A percentile compares a stretch with the other conserved stretches of the same genome.
Conservation (phyloP, 495 filamentous ascomycete genomes). For the Jackrogersella minutella region DNA sequence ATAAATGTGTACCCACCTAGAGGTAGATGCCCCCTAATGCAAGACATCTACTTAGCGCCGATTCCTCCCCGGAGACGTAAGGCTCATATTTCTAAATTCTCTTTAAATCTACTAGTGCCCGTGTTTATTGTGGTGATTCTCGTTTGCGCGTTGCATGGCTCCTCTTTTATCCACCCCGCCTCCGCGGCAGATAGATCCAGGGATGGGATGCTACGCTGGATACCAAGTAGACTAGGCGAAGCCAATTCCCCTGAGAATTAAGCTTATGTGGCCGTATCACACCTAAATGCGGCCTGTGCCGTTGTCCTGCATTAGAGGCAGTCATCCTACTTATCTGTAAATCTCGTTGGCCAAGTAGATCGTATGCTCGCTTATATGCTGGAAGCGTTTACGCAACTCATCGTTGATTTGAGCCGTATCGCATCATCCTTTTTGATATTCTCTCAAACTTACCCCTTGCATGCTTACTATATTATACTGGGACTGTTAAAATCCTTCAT, state of each 20-base stretch:
- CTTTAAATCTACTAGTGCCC: too few relatives aligned
- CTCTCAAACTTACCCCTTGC: background rate
- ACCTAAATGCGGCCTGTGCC: background rate
- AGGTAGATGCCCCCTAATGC: too few relatives aligned
- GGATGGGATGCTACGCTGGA: background rate
- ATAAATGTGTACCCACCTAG: too few relatives aligned
- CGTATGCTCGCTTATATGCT: background rate
- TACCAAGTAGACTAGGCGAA: background rate
- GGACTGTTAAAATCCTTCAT: background rate
- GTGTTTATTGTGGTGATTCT: too few relatives aligned
- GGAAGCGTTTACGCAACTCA: background rate
- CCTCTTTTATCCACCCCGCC: too few relatives aligned
- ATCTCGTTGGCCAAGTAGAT: background rate
- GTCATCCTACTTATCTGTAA: background rate
- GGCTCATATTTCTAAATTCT: too few relatives aligned
- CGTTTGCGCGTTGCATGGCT: too few relatives aligned
- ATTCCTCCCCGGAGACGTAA: too few relatives aligned
- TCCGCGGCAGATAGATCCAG: too few relatives aligned
- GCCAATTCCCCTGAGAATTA: background rate
- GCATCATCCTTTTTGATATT: background rate
- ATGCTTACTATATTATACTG: conserved; percentile 1
- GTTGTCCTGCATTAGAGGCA: background rate
- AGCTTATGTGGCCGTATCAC: background rate
- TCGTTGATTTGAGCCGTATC: background rate
- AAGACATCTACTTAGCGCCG: too few relatives aligned